These are phyloP conservation scores for Candolleomyces eurysporus DNA, from an alignment of 768 basidiomycete genomes.

Conservation along the genomic window DNA sequence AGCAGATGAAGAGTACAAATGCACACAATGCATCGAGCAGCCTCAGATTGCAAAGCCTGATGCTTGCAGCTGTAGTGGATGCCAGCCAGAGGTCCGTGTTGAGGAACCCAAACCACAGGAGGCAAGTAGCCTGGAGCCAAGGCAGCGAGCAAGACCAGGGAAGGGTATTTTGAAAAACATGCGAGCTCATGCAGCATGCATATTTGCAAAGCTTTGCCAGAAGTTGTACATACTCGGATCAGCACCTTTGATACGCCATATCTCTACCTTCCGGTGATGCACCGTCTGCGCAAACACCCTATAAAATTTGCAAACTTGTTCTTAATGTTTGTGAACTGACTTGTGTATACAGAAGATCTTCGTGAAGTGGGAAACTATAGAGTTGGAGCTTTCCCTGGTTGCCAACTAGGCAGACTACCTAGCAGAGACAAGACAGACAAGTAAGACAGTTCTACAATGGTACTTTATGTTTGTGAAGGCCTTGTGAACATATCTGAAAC, in stretches of 20 bases:
- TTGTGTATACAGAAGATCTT: too few species aligned
- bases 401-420: too few species aligned
- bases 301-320: too few species aligned
- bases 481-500: too few species aligned
- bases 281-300: too few species aligned
- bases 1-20: constrained; percentile 1
- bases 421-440: too few species aligned
- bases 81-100: not conserved
- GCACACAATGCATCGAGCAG: constrained; percentile 3
- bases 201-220: not conserved
- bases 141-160: not conserved
- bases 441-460: too few species aligned
- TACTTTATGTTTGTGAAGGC: too few species aligned
- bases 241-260: not conserved
- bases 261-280: not conserved
- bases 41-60: not conserved
- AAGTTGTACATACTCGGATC: not conserved
- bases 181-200: not conserved
- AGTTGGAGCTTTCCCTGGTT: too few species aligned
- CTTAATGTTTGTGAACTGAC: too few species aligned
- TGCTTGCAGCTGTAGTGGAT: constrained; percentile 7
- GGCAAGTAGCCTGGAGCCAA: not conserved
- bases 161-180: constrained; percentile 9
- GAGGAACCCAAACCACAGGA: not conserved
- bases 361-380: too few species aligned